Base-by-base conservation (phyloP, 352 stramenopile species). In the Phytophthora foliorum region DNA sequence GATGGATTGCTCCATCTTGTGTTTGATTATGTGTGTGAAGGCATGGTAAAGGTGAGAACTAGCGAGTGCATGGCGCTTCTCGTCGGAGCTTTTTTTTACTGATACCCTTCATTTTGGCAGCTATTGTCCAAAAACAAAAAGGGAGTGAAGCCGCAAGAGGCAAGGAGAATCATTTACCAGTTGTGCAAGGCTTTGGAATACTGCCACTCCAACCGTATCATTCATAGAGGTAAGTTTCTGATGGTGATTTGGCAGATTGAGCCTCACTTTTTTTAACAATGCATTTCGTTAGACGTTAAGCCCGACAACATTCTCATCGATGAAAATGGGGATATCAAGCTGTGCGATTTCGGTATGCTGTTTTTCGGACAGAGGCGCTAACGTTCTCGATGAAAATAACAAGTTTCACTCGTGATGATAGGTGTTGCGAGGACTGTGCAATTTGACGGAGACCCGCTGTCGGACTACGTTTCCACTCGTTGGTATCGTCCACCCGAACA, bases 401-500 rank as follows among this genome's bases (percentile, higher is more conserved):
- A 52, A 41, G 7, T 31, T 38, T 45, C 19, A 39, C 13, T 19
- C 22, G 19, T 57, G 10, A 10, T 54, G 32, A 7, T 57, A 90
- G 82, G 82, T 17, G 82, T 93, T 13, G 88, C 88, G 16, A 76
- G 88, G 8, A 86, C 85, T 25, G 80, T 95, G 36, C 84, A 93
- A 56, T 93, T 90, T 65, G 84, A 91, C 77, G 88, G 88, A 21
- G 88, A 93, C 61, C 76, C 83, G 9, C 48, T 95, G 14, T 90
- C 81, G 6, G 88, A 95, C 41, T 95, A 95, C 56, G 88, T 95
- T 4, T 77, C 88, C 21, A 95, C 88, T 31, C 75, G 88, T 10
- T 95, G 88, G 88, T 95, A 95, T 64, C 85, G 88, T 16, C 88
- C 88, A 13, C 88, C 88, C 9, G 86, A 95, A 53, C 88, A 95